A percentile compares a stretch with the other conserved stretches of the same genome.
Evolutionary conservation across 2,329 filamentous ascomycete species (phyloP).

Genomic region (Geosmithia morbida): DNA sequence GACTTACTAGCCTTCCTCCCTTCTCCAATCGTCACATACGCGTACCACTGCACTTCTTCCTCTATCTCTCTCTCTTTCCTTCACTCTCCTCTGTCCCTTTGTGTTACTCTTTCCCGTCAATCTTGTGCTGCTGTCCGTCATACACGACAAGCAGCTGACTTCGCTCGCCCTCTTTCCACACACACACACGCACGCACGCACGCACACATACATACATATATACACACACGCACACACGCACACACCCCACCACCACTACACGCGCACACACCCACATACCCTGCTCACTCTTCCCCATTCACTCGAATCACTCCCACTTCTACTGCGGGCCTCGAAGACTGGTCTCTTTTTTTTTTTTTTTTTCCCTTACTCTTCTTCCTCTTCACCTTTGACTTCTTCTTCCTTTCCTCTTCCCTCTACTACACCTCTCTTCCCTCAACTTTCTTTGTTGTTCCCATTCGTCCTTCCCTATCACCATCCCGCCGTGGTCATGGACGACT

Average conservation of each 20-base stretch:
- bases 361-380: slow-evolving; percentile 1
- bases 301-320: neutral
- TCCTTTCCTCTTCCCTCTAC: slow-evolving; percentile 2
- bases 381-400: slow-evolving; percentile 4
- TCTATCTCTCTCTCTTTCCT: neutral
- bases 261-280: neutral
- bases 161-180: neutral
- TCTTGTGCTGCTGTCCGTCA: neutral
- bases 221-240: no score
- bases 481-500: slow-evolving; percentile 14
- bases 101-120: neutral
- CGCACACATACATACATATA: slow-evolving; percentile 1
- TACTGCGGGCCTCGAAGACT: neutral
- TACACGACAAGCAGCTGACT: no score
- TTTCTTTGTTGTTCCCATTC: neutral
- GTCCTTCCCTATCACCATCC: slow-evolving; percentile 2
- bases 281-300: slow-evolving; percentile 3
- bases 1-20: neutral
- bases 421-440: slow-evolving; percentile 12
- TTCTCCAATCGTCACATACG: neutral
- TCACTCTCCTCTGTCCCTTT: neutral
- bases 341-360: slow-evolving; percentile 1
- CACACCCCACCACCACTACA: neutral
- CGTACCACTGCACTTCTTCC: neutral
- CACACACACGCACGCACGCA: neutral